A percentile compares a stretch with the other conserved stretches of the same genome.
Evolutionary conservation across 202 grass and related monocot genomes (phyloP).

Genomic region (Cymbopogon flexuosus): DNA sequence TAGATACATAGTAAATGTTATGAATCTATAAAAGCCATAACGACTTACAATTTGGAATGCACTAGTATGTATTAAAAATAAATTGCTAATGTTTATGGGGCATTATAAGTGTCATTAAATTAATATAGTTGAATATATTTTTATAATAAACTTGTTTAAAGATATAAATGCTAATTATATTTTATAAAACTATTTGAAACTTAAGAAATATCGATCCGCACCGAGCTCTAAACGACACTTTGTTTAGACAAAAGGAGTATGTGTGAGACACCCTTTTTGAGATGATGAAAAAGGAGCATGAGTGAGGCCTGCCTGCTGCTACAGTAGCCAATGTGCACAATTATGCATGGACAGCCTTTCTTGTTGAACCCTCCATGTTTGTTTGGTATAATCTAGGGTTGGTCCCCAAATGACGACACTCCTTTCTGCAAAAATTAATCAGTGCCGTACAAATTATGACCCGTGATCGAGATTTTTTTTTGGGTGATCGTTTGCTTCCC

Average conservation of each 20-base stretch:
- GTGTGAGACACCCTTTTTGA: too few relatives aligned
- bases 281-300: not conserved
- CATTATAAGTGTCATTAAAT: not conserved
- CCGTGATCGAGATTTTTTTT: not conserved
- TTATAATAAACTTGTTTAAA: too few relatives aligned
- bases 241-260: too few relatives aligned
- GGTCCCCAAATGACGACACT: not conserved
- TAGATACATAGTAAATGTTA: too few relatives aligned
- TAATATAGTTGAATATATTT: too few relatives aligned
- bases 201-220: too few relatives aligned
- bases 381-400: slow-evolving; percentile 23
- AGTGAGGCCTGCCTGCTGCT: not conserved
- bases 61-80: too few relatives aligned
- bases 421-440: not conserved
- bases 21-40: too few relatives aligned
- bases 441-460: not conserved
- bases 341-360: slow-evolving; percentile 15
- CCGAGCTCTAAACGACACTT: too few relatives aligned
- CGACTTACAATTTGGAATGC: too few relatives aligned
- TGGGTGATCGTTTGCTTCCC: not conserved
- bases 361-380: not conserved
- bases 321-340: slow-evolving; percentile 5
- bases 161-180: not conserved
- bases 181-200: not conserved
- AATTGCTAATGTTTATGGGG: too few relatives aligned